Evolutionary conservation across 352 stramenopile genomes (phyloP).

Genomic region (Peronospora farinosa): DNA sequence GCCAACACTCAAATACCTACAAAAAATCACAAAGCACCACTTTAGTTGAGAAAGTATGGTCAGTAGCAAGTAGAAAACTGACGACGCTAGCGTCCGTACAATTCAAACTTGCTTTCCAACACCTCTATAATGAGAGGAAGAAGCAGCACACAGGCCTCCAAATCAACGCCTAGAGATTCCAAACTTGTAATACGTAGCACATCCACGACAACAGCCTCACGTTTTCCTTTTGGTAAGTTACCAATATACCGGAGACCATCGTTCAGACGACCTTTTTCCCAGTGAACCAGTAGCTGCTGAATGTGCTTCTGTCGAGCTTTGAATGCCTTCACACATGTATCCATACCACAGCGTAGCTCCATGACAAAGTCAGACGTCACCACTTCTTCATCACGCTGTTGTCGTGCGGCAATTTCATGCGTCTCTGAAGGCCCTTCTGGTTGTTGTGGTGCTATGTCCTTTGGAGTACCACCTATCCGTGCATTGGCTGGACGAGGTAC

Average conservation of each 20-base stretch:
- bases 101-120: constrained; percentile 57
- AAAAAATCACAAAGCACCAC: neutral
- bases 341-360: constrained; percentile 80
- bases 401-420: constrained; percentile 2
- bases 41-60: neutral
- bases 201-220: constrained; percentile 68
- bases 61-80: neutral
- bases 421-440: constrained; percentile 1
- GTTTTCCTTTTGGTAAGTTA: constrained; percentile 59
- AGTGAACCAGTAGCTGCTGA: constrained; percentile 60
- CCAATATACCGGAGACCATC: constrained; percentile 62
- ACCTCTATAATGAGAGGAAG: constrained; percentile 72
- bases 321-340: constrained; percentile 74
- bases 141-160: constrained; percentile 69
- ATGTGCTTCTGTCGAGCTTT: constrained; percentile 59
- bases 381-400: constrained; percentile 18
- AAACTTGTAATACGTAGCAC: constrained; percentile 62
- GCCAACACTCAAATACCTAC: constrained; percentile 52
- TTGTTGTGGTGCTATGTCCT: constrained; percentile 1
- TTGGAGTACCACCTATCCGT: constrained; percentile 4
- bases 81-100: constrained; percentile 26
- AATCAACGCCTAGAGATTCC: constrained; percentile 51
- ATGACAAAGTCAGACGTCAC: constrained; percentile 69
- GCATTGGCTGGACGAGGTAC: too few relatives aligned
- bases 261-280: constrained; percentile 64